Conservation (phyloP, 495 filamentous ascomycete genomes). For the Penicillium argentinense region DNA sequence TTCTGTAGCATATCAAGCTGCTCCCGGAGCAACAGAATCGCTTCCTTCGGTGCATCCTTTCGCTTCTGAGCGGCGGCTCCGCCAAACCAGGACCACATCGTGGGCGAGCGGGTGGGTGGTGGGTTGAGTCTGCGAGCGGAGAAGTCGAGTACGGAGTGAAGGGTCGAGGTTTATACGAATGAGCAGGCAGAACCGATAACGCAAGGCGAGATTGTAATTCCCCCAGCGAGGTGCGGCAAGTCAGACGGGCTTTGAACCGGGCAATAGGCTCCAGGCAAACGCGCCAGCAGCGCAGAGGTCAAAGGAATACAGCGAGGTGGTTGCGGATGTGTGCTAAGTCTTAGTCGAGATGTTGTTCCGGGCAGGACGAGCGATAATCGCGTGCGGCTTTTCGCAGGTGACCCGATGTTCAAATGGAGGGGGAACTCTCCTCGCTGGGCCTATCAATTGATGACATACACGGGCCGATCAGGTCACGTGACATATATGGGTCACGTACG, state of each 20-base stretch:
- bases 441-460: slow-evolving; percentile 49
- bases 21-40: slow-evolving; percentile 81
- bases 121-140: background rate
- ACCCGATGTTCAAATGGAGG: slow-evolving; percentile 19
- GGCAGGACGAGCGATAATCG: background rate
- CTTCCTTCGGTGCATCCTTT: slow-evolving; percentile 95
- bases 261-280: slow-evolving; percentile 24
- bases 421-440: slow-evolving; percentile 38
- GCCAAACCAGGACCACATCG: slow-evolving; percentile 84
- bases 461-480: slow-evolving; percentile 40
- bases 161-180: slow-evolving; percentile 2
- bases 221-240: slow-evolving; percentile 12
- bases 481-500: no score
- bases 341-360: background rate
- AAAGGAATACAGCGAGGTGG: background rate
- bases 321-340: background rate
- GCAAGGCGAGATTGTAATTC: slow-evolving; percentile 4
- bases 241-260: slow-evolving; percentile 17
- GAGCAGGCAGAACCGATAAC: slow-evolving; percentile 16
- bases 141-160: background rate
- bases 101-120: slow-evolving; percentile 11
- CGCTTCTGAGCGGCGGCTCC: slow-evolving; percentile 76
- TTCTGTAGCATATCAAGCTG: slow-evolving; percentile 98
- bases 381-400: slow-evolving; percentile 4
- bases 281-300: background rate